These are phyloP conservation scores for Ceratocystis lukuohia DNA, from an alignment of 2,329 filamentous ascomycete genomes.

Conservation along the genomic window DNA sequence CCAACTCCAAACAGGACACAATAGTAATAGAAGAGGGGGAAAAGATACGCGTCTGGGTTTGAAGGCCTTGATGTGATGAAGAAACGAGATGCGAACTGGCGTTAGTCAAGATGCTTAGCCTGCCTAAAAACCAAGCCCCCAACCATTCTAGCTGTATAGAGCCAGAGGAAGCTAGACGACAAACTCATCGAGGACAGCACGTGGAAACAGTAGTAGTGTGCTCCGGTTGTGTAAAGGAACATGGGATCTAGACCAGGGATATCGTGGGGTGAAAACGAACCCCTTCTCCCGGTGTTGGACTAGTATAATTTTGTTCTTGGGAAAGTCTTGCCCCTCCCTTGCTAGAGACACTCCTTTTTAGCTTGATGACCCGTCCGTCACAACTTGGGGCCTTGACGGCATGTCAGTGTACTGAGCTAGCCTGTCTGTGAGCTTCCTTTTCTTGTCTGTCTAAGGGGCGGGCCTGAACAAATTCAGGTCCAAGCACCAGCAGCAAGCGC, in stretches of 20 bases:
- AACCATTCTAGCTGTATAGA: neutral
- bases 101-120: neutral
- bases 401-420: conserved; percentile 9
- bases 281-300: neutral
- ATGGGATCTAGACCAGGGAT: neutral
- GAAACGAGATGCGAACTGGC: neutral
- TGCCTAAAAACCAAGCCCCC: neutral
- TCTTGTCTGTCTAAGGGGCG: neutral
- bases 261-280: neutral
- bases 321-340: neutral
- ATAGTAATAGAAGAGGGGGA: neutral
- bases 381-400: conserved; percentile 10
- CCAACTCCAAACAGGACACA: neutral
- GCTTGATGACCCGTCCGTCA: neutral
- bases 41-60: neutral
- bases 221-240: neutral
- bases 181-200: neutral
- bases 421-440: conserved; percentile 10
- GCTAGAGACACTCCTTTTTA: neutral
- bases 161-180: neutral
- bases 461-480: neutral
- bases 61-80: neutral
- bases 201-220: conserved; percentile 1
- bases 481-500: neutral
- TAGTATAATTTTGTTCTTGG: neutral